These are phyloP conservation scores for Phialophora expanda DNA, from an alignment of 2,329 filamentous ascomycete species.

Conservation along the genomic window DNA sequence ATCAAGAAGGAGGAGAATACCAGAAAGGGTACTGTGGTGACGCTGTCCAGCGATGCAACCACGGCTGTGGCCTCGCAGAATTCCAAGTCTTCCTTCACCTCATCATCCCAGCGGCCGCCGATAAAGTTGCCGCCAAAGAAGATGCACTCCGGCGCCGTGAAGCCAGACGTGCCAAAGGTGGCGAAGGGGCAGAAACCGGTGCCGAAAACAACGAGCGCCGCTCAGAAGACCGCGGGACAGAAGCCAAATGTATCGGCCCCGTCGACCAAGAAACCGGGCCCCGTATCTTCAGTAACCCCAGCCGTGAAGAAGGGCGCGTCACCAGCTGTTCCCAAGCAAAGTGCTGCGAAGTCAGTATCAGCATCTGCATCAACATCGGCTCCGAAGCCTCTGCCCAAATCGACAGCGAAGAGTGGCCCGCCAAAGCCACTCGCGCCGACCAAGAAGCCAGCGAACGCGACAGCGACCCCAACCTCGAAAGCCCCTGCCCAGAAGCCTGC, in stretches of 20 bases:
- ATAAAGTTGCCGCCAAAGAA: neutral
- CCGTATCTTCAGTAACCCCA: neutral
- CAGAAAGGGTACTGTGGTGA: constrained; percentile 35
- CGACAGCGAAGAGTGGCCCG: neutral
- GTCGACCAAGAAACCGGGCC: neutral
- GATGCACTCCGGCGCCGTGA: neutral
- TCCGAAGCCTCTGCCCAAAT: neutral
- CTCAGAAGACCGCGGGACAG: neutral
- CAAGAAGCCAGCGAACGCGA: neutral
- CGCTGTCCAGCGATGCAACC: constrained; percentile 35
- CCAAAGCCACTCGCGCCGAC: neutral
- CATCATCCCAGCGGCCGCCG: neutral
- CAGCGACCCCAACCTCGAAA: neutral
- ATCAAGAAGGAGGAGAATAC: constrained; percentile 34
- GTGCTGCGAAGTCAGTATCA: neutral
- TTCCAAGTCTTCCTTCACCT: constrained; percentile 3
- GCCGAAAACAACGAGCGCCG: neutral
- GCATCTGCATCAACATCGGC: neutral
- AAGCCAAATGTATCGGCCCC: neutral
- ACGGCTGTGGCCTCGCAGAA: constrained; percentile 32
- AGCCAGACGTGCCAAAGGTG: neutral
- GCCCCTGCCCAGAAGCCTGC: neutral
- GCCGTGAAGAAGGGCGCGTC: neutral
- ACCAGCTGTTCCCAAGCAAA: neutral
- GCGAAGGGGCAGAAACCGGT: neutral